Base-by-base conservation (phyloP, 352 stramenopile species). In the Phytophthora pini region DNA sequence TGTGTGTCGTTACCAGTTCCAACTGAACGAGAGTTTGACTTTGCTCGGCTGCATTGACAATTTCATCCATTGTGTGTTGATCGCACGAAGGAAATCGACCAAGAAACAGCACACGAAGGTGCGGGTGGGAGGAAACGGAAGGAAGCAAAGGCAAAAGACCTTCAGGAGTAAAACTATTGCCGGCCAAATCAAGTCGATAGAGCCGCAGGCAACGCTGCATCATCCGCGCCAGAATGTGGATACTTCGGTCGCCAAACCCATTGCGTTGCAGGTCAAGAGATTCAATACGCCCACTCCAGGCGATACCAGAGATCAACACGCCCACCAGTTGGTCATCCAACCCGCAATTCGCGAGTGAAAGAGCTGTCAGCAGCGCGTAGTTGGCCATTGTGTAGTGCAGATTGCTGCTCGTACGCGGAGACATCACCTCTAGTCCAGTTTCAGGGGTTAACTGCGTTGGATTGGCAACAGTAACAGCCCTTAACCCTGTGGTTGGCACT, bases 301-400 rank as follows among this genome's bases (percentile, higher is more conserved):
- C 72, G 29, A 82, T 72, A 3, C 74, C 77, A 4, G 72, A 77
- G 11, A 81, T 69, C 9, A 86, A 39, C 5, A 82, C 74, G n/a
- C 77, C 56, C 17, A 72, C 48, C 52, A 74, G 62, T 2, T 58
- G 39, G 20, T 86, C 77, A 24, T 62, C 56, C 32, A 86, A 47
- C 0, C 60, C 74, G 24, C 77, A 85, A 55, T 81, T 79, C 24
- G 58, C 65, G 3, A 85, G 61, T 5, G 68, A 67, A 11, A 85
- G 60, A 4, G 58, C 60, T 1, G 53, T 65, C 4, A 83, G n/a
- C 2, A 62, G 5, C 2, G 65, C 58, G 39, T 79, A 75, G n/a
- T 67, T 69, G 7, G 77, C 71, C n/a, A 85, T 54, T 0, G 74
- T 66, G 47, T 77, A 67, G 36, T 80, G 61, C 20, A 83, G 47